phyloP scores from a whole-genome alignment of 495 filamentous ascomycete genomes.

The Penicillium mononematosum region DNA sequence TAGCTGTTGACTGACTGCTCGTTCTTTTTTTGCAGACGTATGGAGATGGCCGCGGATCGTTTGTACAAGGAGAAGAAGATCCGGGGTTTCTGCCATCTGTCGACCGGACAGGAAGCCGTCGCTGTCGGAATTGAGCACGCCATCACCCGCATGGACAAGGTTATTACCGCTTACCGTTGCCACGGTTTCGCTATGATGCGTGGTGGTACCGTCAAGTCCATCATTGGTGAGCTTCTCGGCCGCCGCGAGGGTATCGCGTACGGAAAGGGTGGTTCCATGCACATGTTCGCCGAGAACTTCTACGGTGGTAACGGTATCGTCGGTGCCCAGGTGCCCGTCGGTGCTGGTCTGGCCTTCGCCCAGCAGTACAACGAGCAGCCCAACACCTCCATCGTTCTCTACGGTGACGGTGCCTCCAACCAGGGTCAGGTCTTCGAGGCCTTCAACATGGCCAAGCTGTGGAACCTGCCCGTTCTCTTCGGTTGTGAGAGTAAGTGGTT shows the following conservation, averaged over 20 bases:
- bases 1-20: neutral
- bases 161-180: slow-evolving; percentile 98
- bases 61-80: slow-evolving; percentile 99
- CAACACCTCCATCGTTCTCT: slow-evolving; percentile 84
- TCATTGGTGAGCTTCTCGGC: slow-evolving; percentile 95
- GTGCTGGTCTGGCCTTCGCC: slow-evolving; percentile 94
- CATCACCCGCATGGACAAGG: slow-evolving; percentile 81
- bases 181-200: slow-evolving; percentile 98
- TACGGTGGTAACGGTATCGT: slow-evolving; percentile 99
- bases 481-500: slow-evolving; percentile 87
- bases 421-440: slow-evolving; percentile 99
- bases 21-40: slow-evolving; percentile 61
- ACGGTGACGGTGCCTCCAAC: slow-evolving; percentile 97
- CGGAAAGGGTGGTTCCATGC: slow-evolving; percentile 99
- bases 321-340: slow-evolving; percentile 96
- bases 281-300: slow-evolving; percentile 99
- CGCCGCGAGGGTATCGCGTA: slow-evolving; percentile 94
- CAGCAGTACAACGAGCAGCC: slow-evolving; percentile 87
- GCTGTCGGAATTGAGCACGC: slow-evolving; percentile 96
- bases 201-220: slow-evolving; percentile 83
- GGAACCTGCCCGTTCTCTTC: slow-evolving; percentile 92
- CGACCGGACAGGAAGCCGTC: slow-evolving; percentile 95
- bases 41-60: slow-evolving; percentile 98
- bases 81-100: slow-evolving; percentile 98
- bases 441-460: slow-evolving; percentile 99